Conservation (phyloP, 169 alveolate genomes). For the Cryptosporidium andersoni region DNA sequence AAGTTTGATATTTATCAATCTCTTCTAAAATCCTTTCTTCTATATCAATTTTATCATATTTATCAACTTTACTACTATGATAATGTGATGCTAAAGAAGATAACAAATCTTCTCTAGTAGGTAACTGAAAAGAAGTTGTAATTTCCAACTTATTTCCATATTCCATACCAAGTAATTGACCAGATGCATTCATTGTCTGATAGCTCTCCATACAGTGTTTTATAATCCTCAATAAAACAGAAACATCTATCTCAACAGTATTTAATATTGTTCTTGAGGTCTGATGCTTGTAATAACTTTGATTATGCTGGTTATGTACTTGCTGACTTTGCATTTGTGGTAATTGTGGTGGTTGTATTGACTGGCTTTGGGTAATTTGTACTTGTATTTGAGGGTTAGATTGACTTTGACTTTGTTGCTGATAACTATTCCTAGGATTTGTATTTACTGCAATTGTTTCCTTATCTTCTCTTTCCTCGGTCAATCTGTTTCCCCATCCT, state of each 20-base stretch:
- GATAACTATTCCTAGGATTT: too few relatives aligned
- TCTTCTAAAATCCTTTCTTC: conserved; percentile 85
- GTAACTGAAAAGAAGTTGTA: conserved; percentile 86
- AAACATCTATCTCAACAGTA: conserved; percentile 79
- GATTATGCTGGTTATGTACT: too few relatives aligned
- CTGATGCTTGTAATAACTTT: conserved; percentile 18
- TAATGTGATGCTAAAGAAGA: conserved; percentile 74
- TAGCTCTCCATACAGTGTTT: conserved; percentile 85
- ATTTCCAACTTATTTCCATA: conserved; percentile 82
- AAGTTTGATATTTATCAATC: conserved; percentile 82
- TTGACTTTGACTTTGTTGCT: too few relatives aligned
- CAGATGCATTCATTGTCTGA: conserved; percentile 83
- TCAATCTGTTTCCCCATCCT: too few relatives aligned
- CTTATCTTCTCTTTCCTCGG: too few relatives aligned
- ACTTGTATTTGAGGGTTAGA: too few relatives aligned
- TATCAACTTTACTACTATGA: conserved; percentile 18
- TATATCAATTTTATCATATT: conserved; percentile 79
- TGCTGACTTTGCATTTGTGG: too few relatives aligned
- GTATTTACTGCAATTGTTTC: too few relatives aligned
- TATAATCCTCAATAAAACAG: conserved; percentile 81
- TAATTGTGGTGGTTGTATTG: too few relatives aligned
- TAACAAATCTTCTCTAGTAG: conserved; percentile 82
- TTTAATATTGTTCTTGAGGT: conserved; percentile 26
- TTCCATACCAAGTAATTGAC: conserved; percentile 84
- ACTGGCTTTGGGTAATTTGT: too few relatives aligned